Evolutionary conservation across 371 early-diverging fungal species (phyloP), one percentile per base, ranked within the genome.

Genomic region (Mucor lusitanicus): DNA sequence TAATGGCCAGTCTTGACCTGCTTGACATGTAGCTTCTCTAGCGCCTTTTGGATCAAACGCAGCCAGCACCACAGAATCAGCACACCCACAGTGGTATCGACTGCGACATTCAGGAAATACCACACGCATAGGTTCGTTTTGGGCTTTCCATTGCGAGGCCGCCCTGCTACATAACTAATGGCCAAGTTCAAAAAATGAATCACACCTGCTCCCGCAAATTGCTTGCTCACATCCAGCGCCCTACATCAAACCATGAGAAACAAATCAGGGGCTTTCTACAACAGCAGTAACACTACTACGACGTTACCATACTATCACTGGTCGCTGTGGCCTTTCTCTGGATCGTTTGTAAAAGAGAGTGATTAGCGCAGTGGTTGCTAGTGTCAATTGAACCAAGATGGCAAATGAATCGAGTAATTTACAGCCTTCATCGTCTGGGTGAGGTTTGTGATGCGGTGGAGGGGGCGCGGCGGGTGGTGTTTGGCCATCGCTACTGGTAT

Each of bases 71-170:
- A 88, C 4, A 90, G 64, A 8, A 90, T 83, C 6, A 76, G 80
- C 3, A 90, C 86, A 53, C 90, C 90, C 21, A 88, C 69, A 2
- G 90, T 90, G 8, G 87, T 87, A 64, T 90, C 90, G 13, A 88
- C 67, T 17, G 86, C 79, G 13, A 90, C 82, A 65, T 88, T 90
- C n/a, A 90, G 62, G 68, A 90, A 85, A 67, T 90, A 88, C 87
- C 87, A 88, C 27, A 88, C 86, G 65, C 90, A 90, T 3, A 87
- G 81, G 61, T 90, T 90, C 21, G 83, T 79, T 17, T 46, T 65
- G 55, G 78, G 81, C 25, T 79, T 76, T 60, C 75, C 72, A 21
- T 76, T 77, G 23, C 50, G 62, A 7, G 85, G 81, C 37, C 82
- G 72, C 3, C 84, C 84, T 3, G 83, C 82, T 33, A 85, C 70